Evolutionary conservation across 495 filamentous ascomycete species (phyloP), one percentile per base, ranked within the genome.

Genomic region (Cercophora newfieldiana): DNA sequence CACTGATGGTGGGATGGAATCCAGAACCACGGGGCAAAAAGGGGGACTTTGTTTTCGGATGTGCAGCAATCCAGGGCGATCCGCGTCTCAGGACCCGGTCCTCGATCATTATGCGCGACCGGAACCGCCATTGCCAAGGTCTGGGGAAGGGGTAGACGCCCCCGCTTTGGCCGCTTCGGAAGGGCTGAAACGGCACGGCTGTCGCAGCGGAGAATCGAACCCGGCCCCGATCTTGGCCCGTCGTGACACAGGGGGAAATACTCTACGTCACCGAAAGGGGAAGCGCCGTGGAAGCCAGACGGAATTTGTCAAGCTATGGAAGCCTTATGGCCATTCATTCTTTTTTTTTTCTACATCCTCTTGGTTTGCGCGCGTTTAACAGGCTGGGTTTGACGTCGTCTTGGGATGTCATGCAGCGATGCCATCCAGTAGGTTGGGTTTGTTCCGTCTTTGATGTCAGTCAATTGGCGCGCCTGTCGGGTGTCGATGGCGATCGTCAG

Each of bases 71-170:
- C 37, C 1, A 58, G 26, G 29, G 55, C 26, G 25, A 58, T 58
- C 55, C 26, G 55, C 29, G 55, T 58, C 55, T 58, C 55, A 58
- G 24, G 25, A 12, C 51, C 51, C 51, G 21, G 51, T 55, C 51
- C 19, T n/a, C 21, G 14, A 26, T 21, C 25, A 12, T 55, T 28
- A 55, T 55, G 51, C 51, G 51, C 51, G 14, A 22, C 51, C 51
- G 22, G 22, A 4, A 24, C 4, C 2, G 51, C 21, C 19, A 26
- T 1, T 22, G 51, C n/a, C 26, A 24, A 28, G 22, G 7, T n/a
- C 51, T 55, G 22, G 22, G 51, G 22, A 53, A 8, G 12, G 19
- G 16, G 19, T 8, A n/a, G 49, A 55, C 19, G n/a, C n/a, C n/a
- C 26, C 51, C 37, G 51, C 21, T 26, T 55, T 55, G 51, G 51